Evolutionary conservation across 371 early-diverging fungal species (phyloP).

Genomic region (Circinella umbellata): DNA sequence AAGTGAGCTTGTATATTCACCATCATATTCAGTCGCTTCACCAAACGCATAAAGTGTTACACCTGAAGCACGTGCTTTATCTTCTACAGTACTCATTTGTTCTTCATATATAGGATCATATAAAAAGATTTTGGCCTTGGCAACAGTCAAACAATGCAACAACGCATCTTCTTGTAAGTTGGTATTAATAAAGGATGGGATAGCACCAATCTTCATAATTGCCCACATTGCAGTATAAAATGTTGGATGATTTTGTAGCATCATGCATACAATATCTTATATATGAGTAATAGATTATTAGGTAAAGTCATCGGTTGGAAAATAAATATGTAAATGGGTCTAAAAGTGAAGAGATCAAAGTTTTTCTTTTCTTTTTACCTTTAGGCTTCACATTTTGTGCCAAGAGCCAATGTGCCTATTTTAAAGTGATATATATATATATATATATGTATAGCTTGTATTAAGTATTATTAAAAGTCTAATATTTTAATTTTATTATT

Average conservation of each 20-base stretch:
- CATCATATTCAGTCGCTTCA: constrained; percentile 30
- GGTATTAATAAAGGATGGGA: constrained; percentile 38
- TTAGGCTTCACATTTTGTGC: constrained; percentile 21
- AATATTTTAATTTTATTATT: no score
- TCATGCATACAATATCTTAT: constrained; percentile 34
- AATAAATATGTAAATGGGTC: no score
- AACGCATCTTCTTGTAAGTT: constrained; percentile 30
- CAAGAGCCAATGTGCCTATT: constrained; percentile 32
- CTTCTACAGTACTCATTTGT: constrained; percentile 22
- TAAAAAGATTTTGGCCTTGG: constrained; percentile 27
- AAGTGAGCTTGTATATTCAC: constrained; percentile 25
- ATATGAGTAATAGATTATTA: no score
- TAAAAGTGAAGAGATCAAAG: no score
- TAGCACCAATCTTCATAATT: constrained; percentile 36
- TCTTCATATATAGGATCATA: constrained; percentile 32
- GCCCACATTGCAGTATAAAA: constrained; percentile 31
- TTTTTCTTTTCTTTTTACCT: constrained; percentile 11
- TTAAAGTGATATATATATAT: background rate
- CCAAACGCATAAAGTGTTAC: constrained; percentile 30
- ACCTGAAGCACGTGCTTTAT: constrained; percentile 3
- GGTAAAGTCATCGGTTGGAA: no score
- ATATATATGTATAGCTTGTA: no score
- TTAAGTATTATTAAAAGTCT: background rate
- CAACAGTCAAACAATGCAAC: constrained; percentile 34
- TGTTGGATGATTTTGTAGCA: constrained; percentile 40